Percentiles rank a stretch among this genome's conserved stretches.
These are phyloP conservation scores for Sugiyamaella mastotermitis DNA, from an alignment of 805 yeast genomes.

Conservation along the genomic window DNA sequence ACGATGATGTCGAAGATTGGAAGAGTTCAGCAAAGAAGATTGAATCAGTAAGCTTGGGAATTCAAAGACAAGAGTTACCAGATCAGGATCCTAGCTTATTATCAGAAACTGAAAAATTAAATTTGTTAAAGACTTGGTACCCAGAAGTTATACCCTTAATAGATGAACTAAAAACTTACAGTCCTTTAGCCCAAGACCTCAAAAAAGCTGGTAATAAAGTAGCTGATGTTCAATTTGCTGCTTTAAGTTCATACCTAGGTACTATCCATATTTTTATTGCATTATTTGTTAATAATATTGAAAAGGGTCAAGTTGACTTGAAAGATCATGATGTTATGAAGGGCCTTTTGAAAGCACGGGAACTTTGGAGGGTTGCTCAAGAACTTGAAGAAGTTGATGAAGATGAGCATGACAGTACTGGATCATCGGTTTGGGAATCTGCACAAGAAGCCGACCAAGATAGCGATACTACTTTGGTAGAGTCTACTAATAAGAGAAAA, in stretches of 20 bases:
- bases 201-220: conserved; percentile 13
- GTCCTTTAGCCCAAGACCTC: conserved; percentile 21
- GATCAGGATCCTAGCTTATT: conserved; percentile 43
- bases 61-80: conserved; percentile 30
- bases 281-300: conserved; percentile 52
- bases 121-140: conserved; percentile 52
- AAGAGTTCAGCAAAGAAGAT: conserved; percentile 46
- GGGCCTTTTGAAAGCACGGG: conserved; percentile 71
- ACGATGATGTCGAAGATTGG: conserved; percentile 79
- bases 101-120: conserved; percentile 46
- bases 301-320: conserved; percentile 53
- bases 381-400: conserved; percentile 23
- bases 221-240: conserved; percentile 48
- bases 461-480: not conserved
- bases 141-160: conserved; percentile 83
- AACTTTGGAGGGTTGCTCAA: conserved; percentile 79
- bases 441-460: not conserved
- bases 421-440: not conserved
- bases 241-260: conserved; percentile 74
- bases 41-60: conserved; percentile 24
- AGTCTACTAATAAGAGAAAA: not conserved
- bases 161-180: conserved; percentile 49
- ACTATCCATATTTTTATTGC: conserved; percentile 76
- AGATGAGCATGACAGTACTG: conserved; percentile 19
- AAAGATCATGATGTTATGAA: conserved; percentile 91